These are phyloP conservation scores for Pseudocercospora musae DNA, from an alignment of 2,329 filamentous ascomycete species.

Conservation along the genomic window DNA sequence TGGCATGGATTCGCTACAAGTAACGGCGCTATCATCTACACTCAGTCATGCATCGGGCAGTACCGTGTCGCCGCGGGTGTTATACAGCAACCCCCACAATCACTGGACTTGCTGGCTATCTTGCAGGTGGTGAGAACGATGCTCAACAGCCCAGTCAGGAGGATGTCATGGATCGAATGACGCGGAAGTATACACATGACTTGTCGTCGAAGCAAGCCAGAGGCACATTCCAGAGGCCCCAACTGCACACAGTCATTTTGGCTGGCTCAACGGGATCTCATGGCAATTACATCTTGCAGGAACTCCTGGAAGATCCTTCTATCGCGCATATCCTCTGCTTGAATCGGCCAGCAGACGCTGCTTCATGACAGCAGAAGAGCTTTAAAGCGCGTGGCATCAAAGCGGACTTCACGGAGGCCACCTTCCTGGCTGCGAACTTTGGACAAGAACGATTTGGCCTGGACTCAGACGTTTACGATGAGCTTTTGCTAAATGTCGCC, in stretches of 20 bases:
- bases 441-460: constrained; percentile 29
- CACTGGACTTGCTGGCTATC: constrained; percentile 23
- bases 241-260: constrained; percentile 31
- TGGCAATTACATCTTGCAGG: constrained; percentile 35
- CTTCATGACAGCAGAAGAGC: constrained; percentile 22
- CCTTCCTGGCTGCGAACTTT: constrained; percentile 29
- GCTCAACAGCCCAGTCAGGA: constrained; percentile 14
- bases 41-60: constrained; percentile 24
- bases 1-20: constrained; percentile 37
- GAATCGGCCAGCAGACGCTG: constrained; percentile 28
- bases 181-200: constrained; percentile 31
- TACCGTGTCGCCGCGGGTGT: constrained; percentile 29
- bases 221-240: background rate
- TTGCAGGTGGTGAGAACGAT: constrained; percentile 11
- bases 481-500: constrained; percentile 26
- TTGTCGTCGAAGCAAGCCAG: constrained; percentile 12
- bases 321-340: constrained; percentile 34
- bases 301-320: constrained; percentile 26
- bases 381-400: constrained; percentile 23
- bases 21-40: constrained; percentile 28
- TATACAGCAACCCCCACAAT: constrained; percentile 37
- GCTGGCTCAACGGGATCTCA: constrained; percentile 39
- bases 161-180: constrained; percentile 29
- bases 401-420: constrained; percentile 28
- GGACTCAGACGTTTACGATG: constrained; percentile 19